Base-by-base conservation (phyloP, 768 basidiomycete genomes). In the Tephrocybe sp. region DNA sequence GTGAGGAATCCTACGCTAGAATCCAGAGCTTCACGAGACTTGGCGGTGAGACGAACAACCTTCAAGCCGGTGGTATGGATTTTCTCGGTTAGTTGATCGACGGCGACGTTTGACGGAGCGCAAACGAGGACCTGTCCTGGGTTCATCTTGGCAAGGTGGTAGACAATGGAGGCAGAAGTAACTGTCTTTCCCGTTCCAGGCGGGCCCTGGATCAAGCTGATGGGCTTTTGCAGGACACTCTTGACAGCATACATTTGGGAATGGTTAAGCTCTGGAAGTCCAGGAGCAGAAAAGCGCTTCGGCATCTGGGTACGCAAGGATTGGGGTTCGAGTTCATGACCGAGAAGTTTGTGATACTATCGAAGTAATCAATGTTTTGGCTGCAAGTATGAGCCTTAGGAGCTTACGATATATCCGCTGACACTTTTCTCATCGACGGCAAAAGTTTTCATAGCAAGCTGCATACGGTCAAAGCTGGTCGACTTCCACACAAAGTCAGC, bases 401-500 rank as follows among this genome's bases (percentile, higher is more conserved):
- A 29, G 72, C 91, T 67, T 66, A 93, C 91, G 52, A 99, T 99
- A 57, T 97, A 99, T 10, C 95, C 97, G 63, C 91, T 94, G 58
- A 99, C 97, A 64, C 94, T 97, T 77, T 97, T 97, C 69, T 99
- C 97, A 59, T 99, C 97, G 15, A 99, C 89, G 7, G 97, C 97
- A 64, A 99, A 99, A 1, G 94, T 98, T 79, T 97, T 98, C 95
- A 99, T 98, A 0, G 97, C 95, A 27, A 93, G 78, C 64, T 99
- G 97, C 97, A 99, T 99, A 42, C 97, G 80, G 66, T 99, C 97
- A 61, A 99, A 99, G 67, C 95, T 98, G 1, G 97, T 99, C 4
- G 94, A 94, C 69, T 99, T 99, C 97, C 97, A 99, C 4, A 99
- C 95, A 61, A 98, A 99, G 66, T 99, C 97, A n/a, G 88, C 97